Base-by-base conservation (phyloP, 2,329 filamentous ascomycete species). In the Cladophialophora carrionii region DNA sequence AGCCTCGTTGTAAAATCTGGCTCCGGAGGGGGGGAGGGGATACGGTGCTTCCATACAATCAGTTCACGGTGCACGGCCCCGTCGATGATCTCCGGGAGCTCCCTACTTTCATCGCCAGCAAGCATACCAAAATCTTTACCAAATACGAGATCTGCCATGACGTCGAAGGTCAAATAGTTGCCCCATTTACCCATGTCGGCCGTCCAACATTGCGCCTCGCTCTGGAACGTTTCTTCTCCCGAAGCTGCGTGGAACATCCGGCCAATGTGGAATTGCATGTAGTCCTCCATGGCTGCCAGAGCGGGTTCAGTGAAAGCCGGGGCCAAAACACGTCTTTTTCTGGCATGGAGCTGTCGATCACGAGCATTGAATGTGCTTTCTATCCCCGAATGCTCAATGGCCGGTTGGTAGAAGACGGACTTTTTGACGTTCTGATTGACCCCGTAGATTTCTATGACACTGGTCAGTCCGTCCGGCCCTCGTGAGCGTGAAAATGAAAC, bases 61-160 rank as follows among this genome's bases (percentile, higher is more conserved):
- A 59, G 57, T 29, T 59, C 41, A 26, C 8, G 29, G 24, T 59
- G 57, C 46, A 59, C 57, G 10, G 57, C 57, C 17, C 26, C 57
- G 29, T 59, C 57, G 41, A 62, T 56, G 31, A 62, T 51, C 26
- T 62, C 51, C 24, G 63, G 65, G n/a, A 68, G 55, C 20, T 58
- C 57, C 65, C 80, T 76, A 24, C 75, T 75, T 12, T 75, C 71
- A 1, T 71, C 72, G 3, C 73, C 72, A 29, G 74, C 68, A 2
- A 82, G 68, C 52, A 77, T 78, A 17, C 73, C 71, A 64, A 81
- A 81, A 0, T 73, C 63, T 37, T 79, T 75, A 0, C 78, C 78
- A 55, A 80, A 80, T 0, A 74, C 71, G 0, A 81, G 61, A 34
- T 80, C 77, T 0, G 78, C 78, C 48, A 80, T 75, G 20, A 80